Percentiles rank a stretch among this genome's conserved stretches.
Conservation (phyloP, 257 asterid genomes). For the Thymus quinquecostatus region DNA sequence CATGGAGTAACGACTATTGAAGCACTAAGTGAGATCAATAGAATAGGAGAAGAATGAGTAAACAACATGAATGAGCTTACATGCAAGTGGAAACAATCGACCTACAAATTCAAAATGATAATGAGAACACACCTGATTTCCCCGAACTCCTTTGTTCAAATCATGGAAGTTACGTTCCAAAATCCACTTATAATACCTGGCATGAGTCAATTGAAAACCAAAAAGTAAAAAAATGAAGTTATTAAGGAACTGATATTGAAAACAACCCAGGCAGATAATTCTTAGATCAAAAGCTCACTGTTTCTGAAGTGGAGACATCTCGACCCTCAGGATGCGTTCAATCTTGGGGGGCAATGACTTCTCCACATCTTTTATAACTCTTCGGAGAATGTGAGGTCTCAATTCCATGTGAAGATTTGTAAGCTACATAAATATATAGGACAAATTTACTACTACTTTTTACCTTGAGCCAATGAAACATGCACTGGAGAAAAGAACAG, state of each 20-base stretch:
- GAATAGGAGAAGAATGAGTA: slow-evolving; percentile 1
- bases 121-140: slow-evolving; percentile 77
- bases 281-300: slow-evolving; percentile 55
- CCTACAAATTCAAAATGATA: slow-evolving; percentile 23
- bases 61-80: slow-evolving; percentile 4
- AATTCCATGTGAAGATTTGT: slow-evolving; percentile 95
- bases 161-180: slow-evolving; percentile 97
- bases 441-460: slow-evolving; percentile 11
- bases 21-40: slow-evolving; percentile 24
- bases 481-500: not conserved
- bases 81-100: slow-evolving; percentile 21
- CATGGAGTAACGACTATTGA: slow-evolving; percentile 5
- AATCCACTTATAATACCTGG: slow-evolving; percentile 98
- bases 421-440: slow-evolving; percentile 56
- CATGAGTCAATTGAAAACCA: not conserved
- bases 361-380: slow-evolving; percentile 99
- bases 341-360: slow-evolving; percentile 99
- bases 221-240: not conserved
- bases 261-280: slow-evolving; percentile 18
- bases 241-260: not conserved
- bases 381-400: slow-evolving; percentile 98
- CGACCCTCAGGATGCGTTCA: slow-evolving; percentile 98
- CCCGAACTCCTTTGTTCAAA: slow-evolving; percentile 98
- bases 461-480: not conserved
- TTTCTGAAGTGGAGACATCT: slow-evolving; percentile 99